Conservation (phyloP, 2,329 filamentous ascomycete genomes). For the Neopestalotiopsis sp. region DNA sequence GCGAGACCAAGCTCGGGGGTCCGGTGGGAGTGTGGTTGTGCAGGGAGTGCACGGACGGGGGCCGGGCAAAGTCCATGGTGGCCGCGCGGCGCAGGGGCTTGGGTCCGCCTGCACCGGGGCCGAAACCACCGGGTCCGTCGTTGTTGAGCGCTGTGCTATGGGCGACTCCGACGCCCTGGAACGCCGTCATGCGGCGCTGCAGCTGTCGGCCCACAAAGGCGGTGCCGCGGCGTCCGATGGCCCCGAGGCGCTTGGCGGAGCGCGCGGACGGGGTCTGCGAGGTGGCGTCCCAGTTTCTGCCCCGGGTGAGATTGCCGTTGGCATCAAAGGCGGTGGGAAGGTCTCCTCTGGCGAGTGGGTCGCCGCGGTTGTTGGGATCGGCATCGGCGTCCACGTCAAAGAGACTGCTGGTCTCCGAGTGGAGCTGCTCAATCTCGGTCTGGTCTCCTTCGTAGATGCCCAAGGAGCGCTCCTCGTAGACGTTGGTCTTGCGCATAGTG, state of each 20-base stretch:
- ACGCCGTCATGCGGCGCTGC: conserved; percentile 28
- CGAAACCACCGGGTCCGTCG: conserved; percentile 5
- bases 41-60: conserved; percentile 14
- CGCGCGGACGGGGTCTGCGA: conserved; percentile 5
- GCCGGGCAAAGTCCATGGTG: conserved; percentile 20
- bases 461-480: conserved; percentile 63
- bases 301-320: not conserved
- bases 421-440: conserved; percentile 26
- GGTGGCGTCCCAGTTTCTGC: conserved; percentile 14
- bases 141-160: not conserved
- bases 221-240: conserved; percentile 17
- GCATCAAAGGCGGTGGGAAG: not conserved
- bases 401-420: conserved; percentile 13
- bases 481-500: conserved; percentile 61
- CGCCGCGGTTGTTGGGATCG: conserved; percentile 3
- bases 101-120: conserved; percentile 9
- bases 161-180: conserved; percentile 29
- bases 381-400: conserved; percentile 1
- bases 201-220: conserved; percentile 21
- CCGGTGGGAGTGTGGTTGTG: conserved; percentile 12
- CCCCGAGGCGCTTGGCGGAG: conserved; percentile 14
- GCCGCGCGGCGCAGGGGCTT: conserved; percentile 24
- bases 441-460: conserved; percentile 47
- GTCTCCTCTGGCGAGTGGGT: not conserved
- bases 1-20: conserved; percentile 50